phyloP scores from a whole-genome alignment of 768 basidiomycete species.

The Panaeolus cyanescens region DNA sequence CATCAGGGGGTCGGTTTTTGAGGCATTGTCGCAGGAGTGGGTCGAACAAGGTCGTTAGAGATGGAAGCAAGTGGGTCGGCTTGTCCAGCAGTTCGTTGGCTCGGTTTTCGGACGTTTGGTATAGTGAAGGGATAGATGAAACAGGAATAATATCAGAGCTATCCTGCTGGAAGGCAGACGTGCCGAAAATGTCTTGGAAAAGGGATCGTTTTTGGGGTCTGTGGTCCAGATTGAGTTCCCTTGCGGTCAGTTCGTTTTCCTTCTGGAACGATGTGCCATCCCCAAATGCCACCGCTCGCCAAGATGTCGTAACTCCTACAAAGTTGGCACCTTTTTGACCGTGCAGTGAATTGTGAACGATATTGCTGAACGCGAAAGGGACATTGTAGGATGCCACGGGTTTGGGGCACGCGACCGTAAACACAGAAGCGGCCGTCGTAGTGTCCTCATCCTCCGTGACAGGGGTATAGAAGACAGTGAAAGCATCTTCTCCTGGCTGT shows the following conservation, averaged over 20 bases:
- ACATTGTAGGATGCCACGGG: constrained; percentile 46
- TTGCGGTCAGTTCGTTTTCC: constrained; percentile 29
- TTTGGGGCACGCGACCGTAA: constrained; percentile 44
- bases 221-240: constrained; percentile 14
- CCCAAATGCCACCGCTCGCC: constrained; percentile 70
- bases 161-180: constrained; percentile 58
- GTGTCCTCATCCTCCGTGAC: constrained; percentile 22
- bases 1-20: constrained; percentile 21
- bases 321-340: constrained; percentile 49
- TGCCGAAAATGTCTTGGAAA: constrained; percentile 91
- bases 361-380: constrained; percentile 65
- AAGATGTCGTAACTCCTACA: constrained; percentile 68
- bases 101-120: constrained; percentile 24
- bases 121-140: constrained; percentile 2
- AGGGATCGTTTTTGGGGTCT: constrained; percentile 52
- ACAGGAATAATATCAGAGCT: constrained; percentile 26
- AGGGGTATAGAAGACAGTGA: constrained; percentile 55
- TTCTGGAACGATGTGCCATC: constrained; percentile 49
- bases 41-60: constrained; percentile 72
- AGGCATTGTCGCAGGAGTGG: constrained; percentile 44
- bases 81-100: constrained; percentile 52
- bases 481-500: constrained; percentile 58
- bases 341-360: constrained; percentile 36
- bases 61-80: constrained; percentile 77
- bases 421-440: constrained; percentile 48